These are phyloP conservation scores for Ustilago bromivora DNA, from an alignment of 1,284 basidiomycete genomes.

Conservation along the genomic window DNA sequence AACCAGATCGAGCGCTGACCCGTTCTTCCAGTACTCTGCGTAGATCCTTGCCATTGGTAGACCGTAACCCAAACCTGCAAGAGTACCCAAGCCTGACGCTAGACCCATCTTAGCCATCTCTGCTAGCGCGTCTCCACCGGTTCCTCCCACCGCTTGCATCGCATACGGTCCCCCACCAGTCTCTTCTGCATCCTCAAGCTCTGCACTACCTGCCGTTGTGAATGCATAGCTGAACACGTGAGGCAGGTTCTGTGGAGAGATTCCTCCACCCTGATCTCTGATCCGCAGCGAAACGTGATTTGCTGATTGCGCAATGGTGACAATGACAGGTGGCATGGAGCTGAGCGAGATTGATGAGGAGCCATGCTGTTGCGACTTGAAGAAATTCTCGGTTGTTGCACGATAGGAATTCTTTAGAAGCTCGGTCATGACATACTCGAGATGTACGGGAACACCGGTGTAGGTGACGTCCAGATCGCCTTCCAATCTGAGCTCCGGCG, in stretches of 20 bases:
- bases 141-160: slow-evolving; percentile 74
- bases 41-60: slow-evolving; percentile 87
- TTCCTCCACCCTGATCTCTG: slow-evolving; percentile 86
- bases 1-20: slow-evolving; percentile 34
- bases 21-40: slow-evolving; percentile 72
- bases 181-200: slow-evolving; percentile 76
- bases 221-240: slow-evolving; percentile 90
- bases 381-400: slow-evolving; percentile 74
- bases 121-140: slow-evolving; percentile 75
- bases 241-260: slow-evolving; percentile 79
- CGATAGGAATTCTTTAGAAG: slow-evolving; percentile 85
- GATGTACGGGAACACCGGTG: slow-evolving; percentile 87
- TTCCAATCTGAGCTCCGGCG: slow-evolving; percentile 72
- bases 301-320: slow-evolving; percentile 77
- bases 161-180: slow-evolving; percentile 79
- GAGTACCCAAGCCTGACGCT: slow-evolving; percentile 80
- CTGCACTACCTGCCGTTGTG: slow-evolving; percentile 77
- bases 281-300: slow-evolving; percentile 81
- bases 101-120: slow-evolving; percentile 76
- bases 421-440: slow-evolving; percentile 81
- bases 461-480: slow-evolving; percentile 54
- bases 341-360: slow-evolving; percentile 49
- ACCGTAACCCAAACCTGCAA: slow-evolving; percentile 79
- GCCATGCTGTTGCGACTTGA: slow-evolving; percentile 34
- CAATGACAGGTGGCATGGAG: slow-evolving; percentile 74